Conservation (phyloP, 1,139 yeast species). For the Blastobotrys malaysiensis region DNA sequence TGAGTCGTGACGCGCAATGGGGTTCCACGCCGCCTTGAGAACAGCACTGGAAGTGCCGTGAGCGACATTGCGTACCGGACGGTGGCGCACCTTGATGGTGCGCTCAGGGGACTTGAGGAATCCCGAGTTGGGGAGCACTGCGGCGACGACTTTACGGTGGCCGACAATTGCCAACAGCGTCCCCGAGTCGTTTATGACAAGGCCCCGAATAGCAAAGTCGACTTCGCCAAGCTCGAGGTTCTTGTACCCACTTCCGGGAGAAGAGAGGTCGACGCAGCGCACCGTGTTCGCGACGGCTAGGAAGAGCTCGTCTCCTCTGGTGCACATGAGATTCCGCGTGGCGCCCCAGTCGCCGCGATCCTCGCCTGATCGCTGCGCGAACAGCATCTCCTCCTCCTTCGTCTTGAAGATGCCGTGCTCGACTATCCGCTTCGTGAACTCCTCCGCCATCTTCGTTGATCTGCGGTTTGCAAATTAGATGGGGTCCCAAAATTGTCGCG, state of each 20-base stretch:
- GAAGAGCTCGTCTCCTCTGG: constrained; percentile 28
- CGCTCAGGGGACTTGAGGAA: constrained; percentile 24
- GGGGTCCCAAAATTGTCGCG: not conserved
- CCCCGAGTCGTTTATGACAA: constrained; percentile 38
- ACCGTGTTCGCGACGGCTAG: constrained; percentile 28
- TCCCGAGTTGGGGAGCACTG: constrained; percentile 30
- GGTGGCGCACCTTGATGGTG: constrained; percentile 7
- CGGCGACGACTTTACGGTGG: constrained; percentile 31
- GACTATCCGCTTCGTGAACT: constrained; percentile 7
- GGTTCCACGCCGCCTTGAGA: constrained; percentile 42
- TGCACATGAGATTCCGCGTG: constrained; percentile 11
- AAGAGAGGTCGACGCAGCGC: constrained; percentile 25
- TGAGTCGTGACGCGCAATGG: constrained; percentile 38
- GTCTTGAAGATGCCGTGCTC: constrained; percentile 12
- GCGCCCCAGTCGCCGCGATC: not conserved
- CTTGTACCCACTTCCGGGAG: constrained; percentile 13
- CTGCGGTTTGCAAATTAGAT: not conserved
- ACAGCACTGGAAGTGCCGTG: not conserved
- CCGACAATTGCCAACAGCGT: constrained; percentile 40
- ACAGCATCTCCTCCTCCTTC: constrained; percentile 6
- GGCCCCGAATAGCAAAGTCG: constrained; percentile 29
- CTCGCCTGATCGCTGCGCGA: constrained; percentile 1
- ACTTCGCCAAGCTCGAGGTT: constrained; percentile 25
- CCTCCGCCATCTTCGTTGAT: constrained; percentile 1
- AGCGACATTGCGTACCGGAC: constrained; percentile 6